Evolutionary conservation across 2,329 filamentous ascomycete genomes (phyloP).

Genomic region (Macroventuria anomochaeta): DNA sequence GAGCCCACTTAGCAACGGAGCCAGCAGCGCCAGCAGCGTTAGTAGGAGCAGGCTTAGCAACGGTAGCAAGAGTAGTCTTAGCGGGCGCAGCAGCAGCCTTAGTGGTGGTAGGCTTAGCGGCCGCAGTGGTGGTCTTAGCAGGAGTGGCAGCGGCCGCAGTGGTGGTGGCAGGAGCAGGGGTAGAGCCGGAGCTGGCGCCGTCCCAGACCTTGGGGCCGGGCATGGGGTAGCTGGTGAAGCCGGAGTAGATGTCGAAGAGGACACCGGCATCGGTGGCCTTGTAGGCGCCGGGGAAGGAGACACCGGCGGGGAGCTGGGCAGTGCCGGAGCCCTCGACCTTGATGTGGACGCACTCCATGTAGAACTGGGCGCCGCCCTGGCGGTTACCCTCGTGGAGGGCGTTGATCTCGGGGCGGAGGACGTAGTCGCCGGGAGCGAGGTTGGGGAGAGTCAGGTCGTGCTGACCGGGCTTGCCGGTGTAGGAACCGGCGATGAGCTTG

Average conservation of each 20-base stretch:
- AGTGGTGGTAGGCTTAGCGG: conserved; percentile 18
- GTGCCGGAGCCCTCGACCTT: conserved; percentile 46
- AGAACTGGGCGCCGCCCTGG: conserved; percentile 52
- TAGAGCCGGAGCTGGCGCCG: conserved; percentile 28
- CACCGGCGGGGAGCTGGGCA: conserved; percentile 47
- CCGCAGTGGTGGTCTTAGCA: conserved; percentile 18
- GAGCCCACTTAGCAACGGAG: conserved; percentile 37
- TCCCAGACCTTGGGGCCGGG: conserved; percentile 47
- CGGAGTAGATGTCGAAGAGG: conserved; percentile 52
- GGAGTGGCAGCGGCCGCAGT: conserved; percentile 13
- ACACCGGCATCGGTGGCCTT: conserved; percentile 49
- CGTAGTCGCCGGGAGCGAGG: conserved; percentile 51
- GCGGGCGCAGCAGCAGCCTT: conserved; percentile 17
- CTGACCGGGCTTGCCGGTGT: conserved; percentile 48
- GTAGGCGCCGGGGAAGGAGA: conserved; percentile 56
- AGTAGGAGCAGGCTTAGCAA: conserved; percentile 26
- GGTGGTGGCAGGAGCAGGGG: conserved; percentile 23
- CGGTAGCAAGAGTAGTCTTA: conserved; percentile 30
- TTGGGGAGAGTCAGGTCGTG: conserved; percentile 51
- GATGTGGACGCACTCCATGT: conserved; percentile 54
- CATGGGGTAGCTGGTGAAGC: conserved; percentile 43
- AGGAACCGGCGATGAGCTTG: conserved; percentile 42
- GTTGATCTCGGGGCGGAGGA: conserved; percentile 54
- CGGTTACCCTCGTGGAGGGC: conserved; percentile 52
- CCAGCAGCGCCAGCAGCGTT: conserved; percentile 15